phyloP scores from a whole-genome alignment of 2,329 filamentous ascomycete genomes.

The Fusarium sp. region DNA sequence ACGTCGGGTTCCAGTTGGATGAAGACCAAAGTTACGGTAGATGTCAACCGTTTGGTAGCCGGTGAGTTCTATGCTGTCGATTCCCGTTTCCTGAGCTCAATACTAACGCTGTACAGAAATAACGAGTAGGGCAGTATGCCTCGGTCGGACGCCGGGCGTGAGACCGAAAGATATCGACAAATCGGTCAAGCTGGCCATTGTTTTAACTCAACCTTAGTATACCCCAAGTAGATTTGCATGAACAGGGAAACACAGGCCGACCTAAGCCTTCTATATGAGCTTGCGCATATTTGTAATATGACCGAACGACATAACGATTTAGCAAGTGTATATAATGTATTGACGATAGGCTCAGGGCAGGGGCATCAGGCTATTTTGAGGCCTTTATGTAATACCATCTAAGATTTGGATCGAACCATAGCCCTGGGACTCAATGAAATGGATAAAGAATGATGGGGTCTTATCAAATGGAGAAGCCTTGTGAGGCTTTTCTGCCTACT shows the following conservation, averaged over 20 bases:
- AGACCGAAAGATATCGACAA: conserved; percentile 53
- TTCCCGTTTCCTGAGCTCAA: no score
- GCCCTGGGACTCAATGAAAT: background rate
- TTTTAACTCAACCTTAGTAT: conserved; percentile 13
- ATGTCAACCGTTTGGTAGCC: conserved; percentile 49
- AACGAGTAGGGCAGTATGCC: conserved; percentile 50
- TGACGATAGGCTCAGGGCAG: background rate
- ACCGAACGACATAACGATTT: background rate
- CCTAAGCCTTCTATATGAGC: background rate
- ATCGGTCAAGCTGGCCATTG: conserved; percentile 42
- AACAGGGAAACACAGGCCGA: background rate
- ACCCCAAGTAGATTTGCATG: background rate
- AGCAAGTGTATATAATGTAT: background rate
- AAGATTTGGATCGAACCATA: background rate
- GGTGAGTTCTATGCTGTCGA: conserved; percentile 43
- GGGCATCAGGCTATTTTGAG: background rate
- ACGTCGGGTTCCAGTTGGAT: conserved; percentile 35
- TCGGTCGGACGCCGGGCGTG: conserved; percentile 54
- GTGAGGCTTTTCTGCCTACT: conserved; percentile 4
- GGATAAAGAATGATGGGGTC: background rate
- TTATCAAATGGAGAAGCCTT: conserved; percentile 1
- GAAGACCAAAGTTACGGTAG: conserved; percentile 50
- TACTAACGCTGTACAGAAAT: conserved; percentile 49
- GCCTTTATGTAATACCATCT: background rate
- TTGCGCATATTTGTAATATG: background rate